phyloP scores from a whole-genome alignment of 768 basidiomycete genomes.

The Leccinum rimulosum region DNA sequence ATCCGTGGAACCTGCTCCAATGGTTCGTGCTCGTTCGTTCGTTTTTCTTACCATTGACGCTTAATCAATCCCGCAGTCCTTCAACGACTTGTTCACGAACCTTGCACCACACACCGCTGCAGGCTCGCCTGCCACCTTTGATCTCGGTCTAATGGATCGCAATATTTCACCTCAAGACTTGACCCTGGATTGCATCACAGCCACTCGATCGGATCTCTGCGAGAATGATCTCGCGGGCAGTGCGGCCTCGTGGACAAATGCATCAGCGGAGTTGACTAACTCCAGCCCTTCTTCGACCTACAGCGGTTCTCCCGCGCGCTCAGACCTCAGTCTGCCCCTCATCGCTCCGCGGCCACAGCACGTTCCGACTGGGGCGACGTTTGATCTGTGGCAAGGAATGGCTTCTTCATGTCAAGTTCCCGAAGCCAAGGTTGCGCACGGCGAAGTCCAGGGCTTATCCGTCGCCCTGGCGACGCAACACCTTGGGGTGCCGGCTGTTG shows the following conservation, averaged over 20 bases:
- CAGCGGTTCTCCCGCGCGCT: constrained; percentile 40
- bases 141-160: constrained; percentile 28
- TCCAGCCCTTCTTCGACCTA: constrained; percentile 43
- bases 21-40: constrained; percentile 8
- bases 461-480: constrained; percentile 4
- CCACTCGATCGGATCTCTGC: constrained; percentile 9
- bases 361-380: not conserved
- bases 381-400: constrained; percentile 23
- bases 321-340: constrained; percentile 29
- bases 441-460: constrained; percentile 1
- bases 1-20: constrained; percentile 8
- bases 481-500: not conserved
- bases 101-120: constrained; percentile 22
- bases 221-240: constrained; percentile 4
- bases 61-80: constrained; percentile 12
- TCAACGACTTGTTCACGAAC: constrained; percentile 25
- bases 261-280: constrained; percentile 16
- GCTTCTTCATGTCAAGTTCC: not conserved
- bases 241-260: constrained; percentile 5
- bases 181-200: constrained; percentile 8
- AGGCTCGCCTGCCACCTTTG: constrained; percentile 5
- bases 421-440: not conserved
- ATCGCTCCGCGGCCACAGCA: constrained; percentile 30
- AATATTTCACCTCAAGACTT: constrained; percentile 20
- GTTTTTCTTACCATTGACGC: not conserved